phyloP scores from a whole-genome alignment of 192 early-diverging fungal genomes.

The Hyaloraphidium curvatum region DNA sequence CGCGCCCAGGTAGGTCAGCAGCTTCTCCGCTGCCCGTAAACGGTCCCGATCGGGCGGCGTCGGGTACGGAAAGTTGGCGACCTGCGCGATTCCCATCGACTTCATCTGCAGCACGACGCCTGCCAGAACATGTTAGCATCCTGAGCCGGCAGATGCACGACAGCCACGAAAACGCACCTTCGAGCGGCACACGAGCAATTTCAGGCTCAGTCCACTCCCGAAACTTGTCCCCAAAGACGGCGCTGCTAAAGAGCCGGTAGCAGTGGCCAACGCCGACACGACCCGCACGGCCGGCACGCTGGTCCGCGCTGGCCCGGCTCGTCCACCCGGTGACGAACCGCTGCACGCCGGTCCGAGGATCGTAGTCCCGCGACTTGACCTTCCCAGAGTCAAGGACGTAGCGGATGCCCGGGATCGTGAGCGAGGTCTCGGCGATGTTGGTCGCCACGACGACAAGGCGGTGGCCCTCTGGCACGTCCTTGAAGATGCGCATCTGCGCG shows the following conservation, averaged over 20 bases:
- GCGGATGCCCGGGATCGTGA: slow-evolving; percentile 86
- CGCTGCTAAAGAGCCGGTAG: slow-evolving; percentile 82
- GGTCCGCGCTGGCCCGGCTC: slow-evolving; percentile 80
- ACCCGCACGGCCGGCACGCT: slow-evolving; percentile 92
- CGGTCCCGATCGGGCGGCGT: slow-evolving; percentile 65
- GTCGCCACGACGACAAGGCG: slow-evolving; percentile 89
- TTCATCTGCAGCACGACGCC: slow-evolving; percentile 94
- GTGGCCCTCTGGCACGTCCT: slow-evolving; percentile 63
- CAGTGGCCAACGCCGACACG: slow-evolving; percentile 92
- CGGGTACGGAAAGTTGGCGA: slow-evolving; percentile 93
- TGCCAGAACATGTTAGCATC: no score
- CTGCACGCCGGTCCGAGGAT: slow-evolving; percentile 70
- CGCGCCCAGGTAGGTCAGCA: slow-evolving; percentile 3
- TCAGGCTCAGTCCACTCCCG: slow-evolving; percentile 68
- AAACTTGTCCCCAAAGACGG: slow-evolving; percentile 85
- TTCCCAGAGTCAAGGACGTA: slow-evolving; percentile 95
- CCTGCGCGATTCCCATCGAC: slow-evolving; percentile 85
- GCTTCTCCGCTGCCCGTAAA: slow-evolving; percentile 54
- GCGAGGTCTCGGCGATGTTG: slow-evolving; percentile 96
- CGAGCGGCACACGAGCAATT: slow-evolving; percentile 84
- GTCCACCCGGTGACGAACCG: slow-evolving; percentile 83
- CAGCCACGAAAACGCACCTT: no score
- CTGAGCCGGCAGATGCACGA: no score
- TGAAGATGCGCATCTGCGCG: slow-evolving; percentile 82
- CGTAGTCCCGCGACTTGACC: slow-evolving; percentile 73